Evolutionary conservation across 345 rosid genomes (phyloP).

Genomic region (Ricinus communis): DNA sequence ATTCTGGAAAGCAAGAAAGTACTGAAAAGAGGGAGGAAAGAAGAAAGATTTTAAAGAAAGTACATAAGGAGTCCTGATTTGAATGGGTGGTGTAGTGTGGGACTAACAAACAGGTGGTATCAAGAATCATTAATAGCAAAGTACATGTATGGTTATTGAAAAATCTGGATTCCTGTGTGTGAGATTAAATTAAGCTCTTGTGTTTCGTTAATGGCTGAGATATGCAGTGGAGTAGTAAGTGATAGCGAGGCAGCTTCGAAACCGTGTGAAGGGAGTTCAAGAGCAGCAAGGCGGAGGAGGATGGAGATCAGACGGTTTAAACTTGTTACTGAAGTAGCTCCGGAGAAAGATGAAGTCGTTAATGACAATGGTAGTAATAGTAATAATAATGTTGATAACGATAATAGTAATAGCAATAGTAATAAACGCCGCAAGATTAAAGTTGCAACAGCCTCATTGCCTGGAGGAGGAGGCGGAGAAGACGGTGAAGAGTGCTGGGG

Average conservation of each 20-base stretch:
- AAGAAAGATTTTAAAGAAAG: neutral
- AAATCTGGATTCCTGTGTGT: neutral
- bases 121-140: neutral
- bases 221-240: conserved; percentile 53
- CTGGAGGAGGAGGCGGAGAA: conserved; percentile 9
- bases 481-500: conserved; percentile 22
- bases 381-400: conserved; percentile 19
- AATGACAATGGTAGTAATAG: neutral
- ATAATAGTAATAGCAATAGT: neutral
- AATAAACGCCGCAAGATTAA: conserved; percentile 45
- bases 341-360: conserved; percentile 15
- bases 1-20: neutral
- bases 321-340: conserved; percentile 31
- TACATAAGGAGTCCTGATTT: neutral
- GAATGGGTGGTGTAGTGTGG: neutral
- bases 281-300: conserved; percentile 59
- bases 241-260: conserved; percentile 32
- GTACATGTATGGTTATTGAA: neutral
- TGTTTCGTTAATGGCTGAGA: conserved; percentile 50
- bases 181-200: neutral
- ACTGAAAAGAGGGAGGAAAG: too few relatives aligned
- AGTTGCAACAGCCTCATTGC: conserved; percentile 11
- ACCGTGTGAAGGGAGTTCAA: conserved; percentile 37
- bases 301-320: conserved; percentile 62
- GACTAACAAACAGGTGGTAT: neutral